A percentile compares a stretch with the other conserved stretches of the same genome.
These are phyloP conservation scores for Penicillium atrosanguineum DNA, from an alignment of 495 filamentous ascomycete species.

Conservation along the genomic window DNA sequence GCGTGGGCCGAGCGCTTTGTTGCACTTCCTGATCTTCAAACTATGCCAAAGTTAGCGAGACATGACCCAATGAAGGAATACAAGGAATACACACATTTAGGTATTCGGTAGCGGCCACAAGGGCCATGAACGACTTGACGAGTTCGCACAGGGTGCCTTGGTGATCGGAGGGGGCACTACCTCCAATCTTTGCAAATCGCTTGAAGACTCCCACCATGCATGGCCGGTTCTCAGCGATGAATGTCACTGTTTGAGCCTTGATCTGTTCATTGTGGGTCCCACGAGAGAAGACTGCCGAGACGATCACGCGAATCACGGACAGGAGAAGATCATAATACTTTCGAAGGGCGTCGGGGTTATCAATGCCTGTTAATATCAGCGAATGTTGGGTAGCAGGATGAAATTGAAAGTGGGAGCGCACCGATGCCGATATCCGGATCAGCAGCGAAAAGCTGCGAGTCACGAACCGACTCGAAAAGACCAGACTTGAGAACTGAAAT, in stretches of 20 bases:
- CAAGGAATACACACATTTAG: slow-evolving; percentile 49
- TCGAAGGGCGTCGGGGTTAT: slow-evolving; percentile 66
- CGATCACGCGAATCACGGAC: slow-evolving; percentile 77
- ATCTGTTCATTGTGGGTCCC: slow-evolving; percentile 78
- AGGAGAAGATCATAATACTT: slow-evolving; percentile 82
- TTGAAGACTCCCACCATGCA: slow-evolving; percentile 90
- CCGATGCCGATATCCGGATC: slow-evolving; percentile 90
- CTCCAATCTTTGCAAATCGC: slow-evolving; percentile 76
- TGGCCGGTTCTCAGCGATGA: slow-evolving; percentile 75
- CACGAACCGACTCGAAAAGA: slow-evolving; percentile 78
- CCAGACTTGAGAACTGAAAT: slow-evolving; percentile 79
- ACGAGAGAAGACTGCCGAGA: slow-evolving; percentile 69
- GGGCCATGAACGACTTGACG: slow-evolving; percentile 58
- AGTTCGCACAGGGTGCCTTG: slow-evolving; percentile 47
- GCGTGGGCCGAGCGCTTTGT: slow-evolving; percentile 26
- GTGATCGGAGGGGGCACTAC: slow-evolving; percentile 36
- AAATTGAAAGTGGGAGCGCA: slow-evolving; percentile 20
- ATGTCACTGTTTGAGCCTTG: slow-evolving; percentile 67
- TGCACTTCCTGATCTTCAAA: slow-evolving; percentile 43
- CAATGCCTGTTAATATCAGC: slow-evolving; percentile 50
- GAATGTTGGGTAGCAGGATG: neutral
- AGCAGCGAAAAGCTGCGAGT: slow-evolving; percentile 77
- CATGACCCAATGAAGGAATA: neutral
- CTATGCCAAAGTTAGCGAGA: slow-evolving; percentile 20
- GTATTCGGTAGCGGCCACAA: slow-evolving; percentile 60